A percentile compares a stretch with the other conserved stretches of the same genome.
Conservation (phyloP, 176 grass and related monocot species). For the Urochloa ruziziensis region DNA sequence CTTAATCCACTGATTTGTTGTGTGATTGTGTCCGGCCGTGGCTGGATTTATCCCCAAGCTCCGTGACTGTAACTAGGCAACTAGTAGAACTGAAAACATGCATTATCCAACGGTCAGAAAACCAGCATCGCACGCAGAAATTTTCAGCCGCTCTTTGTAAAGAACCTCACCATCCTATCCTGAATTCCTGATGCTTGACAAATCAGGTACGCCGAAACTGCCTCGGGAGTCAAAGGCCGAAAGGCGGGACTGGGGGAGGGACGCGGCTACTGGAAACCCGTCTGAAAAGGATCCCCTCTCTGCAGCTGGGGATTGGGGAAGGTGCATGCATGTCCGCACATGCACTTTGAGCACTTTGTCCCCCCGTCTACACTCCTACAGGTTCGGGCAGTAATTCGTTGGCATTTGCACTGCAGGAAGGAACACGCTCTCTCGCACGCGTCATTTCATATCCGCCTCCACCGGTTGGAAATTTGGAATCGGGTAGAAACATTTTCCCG, state of each 20-base stretch:
- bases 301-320: constrained; percentile 18
- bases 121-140: background rate
- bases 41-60: no score
- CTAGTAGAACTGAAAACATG: no score
- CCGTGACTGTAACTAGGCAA: no score
- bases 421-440: background rate
- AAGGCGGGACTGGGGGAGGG: no score
- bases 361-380: background rate
- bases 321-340: background rate
- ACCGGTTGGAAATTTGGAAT: background rate
- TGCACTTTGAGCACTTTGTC: no score
- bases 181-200: background rate
- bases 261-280: background rate
- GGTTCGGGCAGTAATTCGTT: no score
- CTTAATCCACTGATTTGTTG: no score
- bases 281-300: background rate
- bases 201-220: background rate
- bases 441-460: background rate
- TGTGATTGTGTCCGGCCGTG: no score
- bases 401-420: background rate
- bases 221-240: background rate
- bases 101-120: background rate
- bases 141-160: background rate
- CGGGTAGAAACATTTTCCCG: background rate
- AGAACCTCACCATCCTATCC: background rate